Conservation (phyloP, 768 basidiomycete species). For the Sporobolomyces roseus region DNA sequence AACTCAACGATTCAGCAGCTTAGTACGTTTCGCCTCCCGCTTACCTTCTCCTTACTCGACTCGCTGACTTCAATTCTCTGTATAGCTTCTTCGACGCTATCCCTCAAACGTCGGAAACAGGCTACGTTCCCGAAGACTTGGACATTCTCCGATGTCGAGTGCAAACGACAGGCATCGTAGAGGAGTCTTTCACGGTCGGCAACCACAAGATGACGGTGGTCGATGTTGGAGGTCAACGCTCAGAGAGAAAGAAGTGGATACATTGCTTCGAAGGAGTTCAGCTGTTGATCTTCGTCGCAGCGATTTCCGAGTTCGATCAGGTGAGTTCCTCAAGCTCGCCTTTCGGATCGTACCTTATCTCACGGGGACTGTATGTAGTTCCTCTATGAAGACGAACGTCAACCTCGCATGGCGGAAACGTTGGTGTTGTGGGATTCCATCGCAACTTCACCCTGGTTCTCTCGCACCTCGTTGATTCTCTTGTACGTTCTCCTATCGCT, state of each 20-base stretch:
- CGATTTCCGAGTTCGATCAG: constrained; percentile 92
- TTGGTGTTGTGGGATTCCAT: constrained; percentile 66
- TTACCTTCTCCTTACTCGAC: not conserved
- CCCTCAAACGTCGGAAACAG: constrained; percentile 67
- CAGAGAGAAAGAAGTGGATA: constrained; percentile 86
- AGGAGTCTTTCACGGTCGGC: constrained; percentile 68
- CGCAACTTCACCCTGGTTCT: constrained; percentile 61
- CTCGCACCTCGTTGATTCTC: constrained; percentile 78
- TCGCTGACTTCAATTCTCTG: not conserved
- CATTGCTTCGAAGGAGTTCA: constrained; percentile 94
- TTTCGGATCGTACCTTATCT: not conserved
- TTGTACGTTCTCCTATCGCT: not conserved
- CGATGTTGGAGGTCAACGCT: constrained; percentile 82
- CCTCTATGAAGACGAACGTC: constrained; percentile 52
- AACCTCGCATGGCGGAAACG: constrained; percentile 96
- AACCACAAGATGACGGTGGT: constrained; percentile 54
- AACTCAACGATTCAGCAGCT: constrained; percentile 88
- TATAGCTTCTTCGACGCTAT: constrained; percentile 55
- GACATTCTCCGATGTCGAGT: constrained; percentile 84
- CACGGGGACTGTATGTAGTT: constrained; percentile 49
- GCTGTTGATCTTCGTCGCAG: constrained; percentile 85
- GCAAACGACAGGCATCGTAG: constrained; percentile 94
- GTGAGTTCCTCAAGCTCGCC: constrained; percentile 57
- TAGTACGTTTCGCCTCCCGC: constrained; percentile 54
- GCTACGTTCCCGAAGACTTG: constrained; percentile 85